Conservation (phyloP, 805 yeast species). For the Monosporozyma unispora region DNA sequence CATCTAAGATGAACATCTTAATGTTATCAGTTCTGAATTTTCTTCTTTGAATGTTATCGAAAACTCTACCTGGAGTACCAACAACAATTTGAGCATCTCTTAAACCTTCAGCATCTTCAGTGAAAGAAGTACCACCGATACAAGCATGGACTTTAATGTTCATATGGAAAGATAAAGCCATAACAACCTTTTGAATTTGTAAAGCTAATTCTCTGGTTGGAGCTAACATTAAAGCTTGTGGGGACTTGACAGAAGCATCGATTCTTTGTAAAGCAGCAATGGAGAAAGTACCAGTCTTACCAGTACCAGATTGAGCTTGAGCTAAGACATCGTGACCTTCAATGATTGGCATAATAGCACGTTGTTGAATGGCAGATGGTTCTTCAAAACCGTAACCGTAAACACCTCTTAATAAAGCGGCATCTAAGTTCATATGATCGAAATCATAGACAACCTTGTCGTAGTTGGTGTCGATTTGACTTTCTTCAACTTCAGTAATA, state of each 20-base stretch:
- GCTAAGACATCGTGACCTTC: conserved; percentile 94
- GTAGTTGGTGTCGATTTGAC: conserved; percentile 87
- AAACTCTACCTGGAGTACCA: conserved; percentile 98
- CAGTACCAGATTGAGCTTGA: conserved; percentile 99
- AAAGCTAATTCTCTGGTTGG: conserved; percentile 97
- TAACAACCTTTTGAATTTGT: conserved; percentile 90
- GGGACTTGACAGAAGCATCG: conserved; percentile 60
- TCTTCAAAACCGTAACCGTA: conserved; percentile 89
- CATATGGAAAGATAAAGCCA: conserved; percentile 84
- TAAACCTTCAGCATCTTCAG: conserved; percentile 80
- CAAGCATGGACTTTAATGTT: conserved; percentile 90
- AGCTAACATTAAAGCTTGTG: conserved; percentile 90
- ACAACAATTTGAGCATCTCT: conserved; percentile 82
- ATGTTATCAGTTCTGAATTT: conserved; percentile 71
- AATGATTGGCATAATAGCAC: conserved; percentile 93
- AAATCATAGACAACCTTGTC: conserved; percentile 77
- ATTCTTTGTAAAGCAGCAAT: conserved; percentile 69
- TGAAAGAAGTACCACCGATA: conserved; percentile 91
- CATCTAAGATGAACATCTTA: conserved; percentile 93
- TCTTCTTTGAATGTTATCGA: conserved; percentile 90
- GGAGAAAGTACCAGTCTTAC: conserved; percentile 97
- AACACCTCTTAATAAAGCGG: conserved; percentile 52
- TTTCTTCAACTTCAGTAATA: conserved; percentile 70
- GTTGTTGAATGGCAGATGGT: conserved; percentile 95
- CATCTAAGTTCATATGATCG: conserved; percentile 73